phyloP scores from a whole-genome alignment of 805 yeast genomes.

The Yarrowia divulgata region DNA sequence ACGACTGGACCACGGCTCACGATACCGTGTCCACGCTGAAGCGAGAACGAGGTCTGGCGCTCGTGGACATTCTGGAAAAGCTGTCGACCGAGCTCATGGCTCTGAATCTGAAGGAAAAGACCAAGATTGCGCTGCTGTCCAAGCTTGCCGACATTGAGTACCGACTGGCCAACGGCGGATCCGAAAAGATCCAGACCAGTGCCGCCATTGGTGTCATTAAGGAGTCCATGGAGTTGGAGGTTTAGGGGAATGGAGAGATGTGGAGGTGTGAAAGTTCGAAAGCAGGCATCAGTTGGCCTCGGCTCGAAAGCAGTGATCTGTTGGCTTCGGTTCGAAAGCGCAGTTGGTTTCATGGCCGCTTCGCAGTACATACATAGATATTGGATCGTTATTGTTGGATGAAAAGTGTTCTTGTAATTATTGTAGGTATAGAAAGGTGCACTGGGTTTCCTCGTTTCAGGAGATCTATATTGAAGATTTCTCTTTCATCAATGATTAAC shows the following conservation, averaged over 20 bases:
- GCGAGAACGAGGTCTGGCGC: conserved; percentile 80
- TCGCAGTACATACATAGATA: no score
- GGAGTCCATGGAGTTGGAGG: conserved; percentile 62
- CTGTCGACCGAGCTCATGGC: conserved; percentile 72
- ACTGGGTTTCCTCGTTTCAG: no score
- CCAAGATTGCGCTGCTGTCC: conserved; percentile 69
- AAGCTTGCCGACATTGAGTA: conserved; percentile 90
- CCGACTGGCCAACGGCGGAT: conserved; percentile 90
- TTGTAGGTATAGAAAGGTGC: no score
- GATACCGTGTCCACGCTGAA: conserved; percentile 71
- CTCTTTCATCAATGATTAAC: no score
- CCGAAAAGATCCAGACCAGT: conserved; percentile 85
- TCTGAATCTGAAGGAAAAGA: conserved; percentile 67
- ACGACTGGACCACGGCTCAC: conserved; percentile 85
- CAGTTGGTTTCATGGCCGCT: no score
- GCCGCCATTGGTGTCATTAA: conserved; percentile 90
- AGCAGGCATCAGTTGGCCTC: no score
- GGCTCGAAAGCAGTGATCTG: no score
- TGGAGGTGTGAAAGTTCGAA: no score
- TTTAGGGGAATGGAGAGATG: conserved; percentile 37
- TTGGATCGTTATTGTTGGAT: no score
- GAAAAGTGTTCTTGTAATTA: no score
- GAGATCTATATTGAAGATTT: no score
- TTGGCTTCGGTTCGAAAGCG: no score
- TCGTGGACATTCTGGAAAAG: conserved; percentile 82